These are phyloP conservation scores for Fusarium pseudonygamai DNA, from an alignment of 2,329 filamentous ascomycete genomes.

Conservation along the genomic window DNA sequence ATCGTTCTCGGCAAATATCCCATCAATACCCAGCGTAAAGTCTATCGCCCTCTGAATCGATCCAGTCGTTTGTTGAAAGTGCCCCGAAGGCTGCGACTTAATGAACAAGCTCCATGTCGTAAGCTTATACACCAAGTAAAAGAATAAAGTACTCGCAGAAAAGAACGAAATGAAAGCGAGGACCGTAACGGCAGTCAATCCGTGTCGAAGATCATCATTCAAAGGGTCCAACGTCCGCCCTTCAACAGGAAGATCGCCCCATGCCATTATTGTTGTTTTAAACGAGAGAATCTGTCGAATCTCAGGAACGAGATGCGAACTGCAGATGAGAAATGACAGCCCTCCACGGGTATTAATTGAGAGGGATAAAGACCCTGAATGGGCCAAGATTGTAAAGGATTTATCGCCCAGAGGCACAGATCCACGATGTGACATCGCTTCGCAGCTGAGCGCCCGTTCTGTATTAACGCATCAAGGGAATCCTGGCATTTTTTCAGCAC, in stretches of 20 bases:
- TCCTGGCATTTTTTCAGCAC: neutral
- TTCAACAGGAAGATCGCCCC: conserved; percentile 34
- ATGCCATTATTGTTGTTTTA: conserved; percentile 32
- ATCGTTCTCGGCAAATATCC: conserved; percentile 42
- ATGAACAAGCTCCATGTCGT: conserved; percentile 43
- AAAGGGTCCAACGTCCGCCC: conserved; percentile 42
- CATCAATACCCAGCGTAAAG: conserved; percentile 50
- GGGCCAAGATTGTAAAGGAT: neutral
- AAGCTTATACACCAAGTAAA: conserved; percentile 47
- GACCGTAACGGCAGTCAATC: conserved; percentile 45
- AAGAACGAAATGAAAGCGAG: conserved; percentile 47
- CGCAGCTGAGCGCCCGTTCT: neutral
- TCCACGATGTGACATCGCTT: conserved; percentile 18
- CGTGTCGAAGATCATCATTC: conserved; percentile 30
- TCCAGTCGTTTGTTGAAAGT: conserved; percentile 8
- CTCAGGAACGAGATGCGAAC: neutral
- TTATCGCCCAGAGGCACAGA: neutral
- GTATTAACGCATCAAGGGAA: neutral
- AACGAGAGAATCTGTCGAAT: neutral
- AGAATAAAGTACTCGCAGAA: conserved; percentile 42
- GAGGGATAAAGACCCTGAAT: neutral
- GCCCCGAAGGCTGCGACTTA: conserved; percentile 9
- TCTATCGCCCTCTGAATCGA: conserved; percentile 43
- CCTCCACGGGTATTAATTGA: neutral
- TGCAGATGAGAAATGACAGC: neutral